Percentiles rank a stretch among this genome's conserved stretches.
Conservation (phyloP, 306 rosid genomes). For the Sphenostylis stenocarpa region DNA sequence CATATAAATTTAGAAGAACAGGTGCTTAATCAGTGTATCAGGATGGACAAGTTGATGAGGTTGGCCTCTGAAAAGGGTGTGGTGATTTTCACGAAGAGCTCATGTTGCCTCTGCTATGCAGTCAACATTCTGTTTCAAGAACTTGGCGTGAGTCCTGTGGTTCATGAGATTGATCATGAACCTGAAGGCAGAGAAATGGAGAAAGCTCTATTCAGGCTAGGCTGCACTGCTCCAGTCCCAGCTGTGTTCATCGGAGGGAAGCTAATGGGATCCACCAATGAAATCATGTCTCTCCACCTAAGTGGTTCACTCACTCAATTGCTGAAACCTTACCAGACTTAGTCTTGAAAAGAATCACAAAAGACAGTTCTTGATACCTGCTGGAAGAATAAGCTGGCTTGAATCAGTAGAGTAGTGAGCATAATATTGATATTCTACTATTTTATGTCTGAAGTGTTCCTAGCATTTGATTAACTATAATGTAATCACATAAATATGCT, state of each 20-base stretch:
- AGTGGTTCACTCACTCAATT: slow-evolving; percentile 63
- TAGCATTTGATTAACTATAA: slow-evolving; percentile 60
- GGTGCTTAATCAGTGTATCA: slow-evolving; percentile 25
- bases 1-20: slow-evolving; percentile 20
- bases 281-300: slow-evolving; percentile 95
- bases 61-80: slow-evolving; percentile 81
- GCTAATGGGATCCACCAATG: slow-evolving; percentile 86
- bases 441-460: slow-evolving; percentile 39
- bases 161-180: slow-evolving; percentile 80
- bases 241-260: slow-evolving; percentile 93
- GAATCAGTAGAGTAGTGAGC: slow-evolving; percentile 42
- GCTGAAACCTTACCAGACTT: slow-evolving; percentile 54
- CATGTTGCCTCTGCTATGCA: slow-evolving; percentile 89
- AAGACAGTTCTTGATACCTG: slow-evolving; percentile 32
- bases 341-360: slow-evolving; percentile 28
- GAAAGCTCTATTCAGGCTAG: slow-evolving; percentile 73
- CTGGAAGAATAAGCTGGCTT: slow-evolving; percentile 63
- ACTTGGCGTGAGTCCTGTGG: slow-evolving; percentile 56
- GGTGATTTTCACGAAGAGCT: slow-evolving; percentile 93
- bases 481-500: slow-evolving; percentile 61
- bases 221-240: slow-evolving; percentile 70
- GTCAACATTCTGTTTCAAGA: slow-evolving; percentile 75
- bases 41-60: slow-evolving; percentile 85
- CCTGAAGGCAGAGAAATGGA: slow-evolving; percentile 92
- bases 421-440: slow-evolving; percentile 43